Base-by-base conservation (phyloP, 225 moss, liverwort and hornwort genomes). In the Asterella californica region DNA sequence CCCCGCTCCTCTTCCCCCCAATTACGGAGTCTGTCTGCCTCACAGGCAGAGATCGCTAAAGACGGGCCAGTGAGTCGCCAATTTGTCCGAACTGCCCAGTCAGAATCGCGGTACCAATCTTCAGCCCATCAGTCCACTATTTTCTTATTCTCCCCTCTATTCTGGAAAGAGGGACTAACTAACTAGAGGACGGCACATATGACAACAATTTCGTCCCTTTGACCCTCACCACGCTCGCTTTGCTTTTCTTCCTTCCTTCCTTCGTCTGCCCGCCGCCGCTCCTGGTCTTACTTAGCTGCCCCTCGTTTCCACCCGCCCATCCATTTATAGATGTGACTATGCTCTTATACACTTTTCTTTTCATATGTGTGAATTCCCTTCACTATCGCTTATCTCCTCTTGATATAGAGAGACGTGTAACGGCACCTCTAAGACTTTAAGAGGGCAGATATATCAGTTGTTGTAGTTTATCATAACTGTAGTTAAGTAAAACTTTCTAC, bases 51-150 rank as follows among this genome's bases (percentile, higher is more conserved):
- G 32, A 14, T 65, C 65, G 65, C 65, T 22, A 37, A 70, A 70
- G 69, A 38, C 69, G 69, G 69, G 6, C n/a, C 38, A 70, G 7
- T 42, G 69, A 32, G 69, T 37, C 6, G 42, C 38, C 22, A 9
- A 30, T 24, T 70, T 45, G 22, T 70, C 69, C 1, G 37, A 70
- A 24, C 24, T 38, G 69, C 69, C 69, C 69, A 22, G 37, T 70
- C 42, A 70, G 42, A 42, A 42, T 70, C 69, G 69, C 69, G 37
- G 69, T 37, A 19, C 42, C 69, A 21, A 70, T 70, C 69, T 45
- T 11, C 38, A 21, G 37, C 22, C 69, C 69, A 22, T 25, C 6
- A 70, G 0, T 15, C 22, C 14, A 24, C 9, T 45, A 9, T 37
- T n/a, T n/a, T 24, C 3, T 37, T 42, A 21, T 42, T 42, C 4